Conservation (phyloP, 805 yeast species). For the Cyberlindnera lachancei region DNA sequence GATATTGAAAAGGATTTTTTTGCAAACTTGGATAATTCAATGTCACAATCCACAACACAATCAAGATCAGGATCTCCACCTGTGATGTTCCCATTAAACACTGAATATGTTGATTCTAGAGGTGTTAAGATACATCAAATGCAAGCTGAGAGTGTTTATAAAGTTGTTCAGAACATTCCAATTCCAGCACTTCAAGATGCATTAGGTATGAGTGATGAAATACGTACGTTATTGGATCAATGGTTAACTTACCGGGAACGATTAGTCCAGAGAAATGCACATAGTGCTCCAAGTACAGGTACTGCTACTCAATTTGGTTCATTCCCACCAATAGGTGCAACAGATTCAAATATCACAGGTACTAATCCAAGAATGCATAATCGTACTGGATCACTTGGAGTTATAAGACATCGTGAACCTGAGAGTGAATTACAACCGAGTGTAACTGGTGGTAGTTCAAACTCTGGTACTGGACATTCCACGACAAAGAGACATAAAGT, state of each 20-base stretch:
- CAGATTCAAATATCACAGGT: too few species aligned
- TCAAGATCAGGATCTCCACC: neutral
- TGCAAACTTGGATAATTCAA: constrained; percentile 4
- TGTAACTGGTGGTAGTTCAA: too few species aligned
- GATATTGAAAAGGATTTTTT: constrained; percentile 17
- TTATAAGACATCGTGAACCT: neutral
- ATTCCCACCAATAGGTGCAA: too few species aligned
- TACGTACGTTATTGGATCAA: constrained; percentile 6
- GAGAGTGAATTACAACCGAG: too few species aligned
- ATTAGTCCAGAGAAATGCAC: too few species aligned
- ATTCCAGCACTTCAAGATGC: constrained; percentile 3
- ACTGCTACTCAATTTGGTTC: too few species aligned
- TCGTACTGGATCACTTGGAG: too few species aligned
- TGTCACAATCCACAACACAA: neutral
- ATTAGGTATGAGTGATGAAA: constrained; percentile 1
- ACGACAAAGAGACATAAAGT: constrained; percentile 1
- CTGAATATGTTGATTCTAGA: neutral
- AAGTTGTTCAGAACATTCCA: constrained; percentile 5
- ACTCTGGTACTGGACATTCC: too few species aligned
- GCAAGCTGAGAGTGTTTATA: neutral
- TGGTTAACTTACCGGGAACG: constrained; percentile 9
- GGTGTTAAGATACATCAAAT: neutral
- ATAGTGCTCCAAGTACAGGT: too few species aligned
- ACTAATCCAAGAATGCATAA: too few species aligned
- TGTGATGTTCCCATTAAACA: neutral